These are phyloP conservation scores for Linum trigynum DNA, from an alignment of 345 rosid genomes.

Conservation along the genomic window DNA sequence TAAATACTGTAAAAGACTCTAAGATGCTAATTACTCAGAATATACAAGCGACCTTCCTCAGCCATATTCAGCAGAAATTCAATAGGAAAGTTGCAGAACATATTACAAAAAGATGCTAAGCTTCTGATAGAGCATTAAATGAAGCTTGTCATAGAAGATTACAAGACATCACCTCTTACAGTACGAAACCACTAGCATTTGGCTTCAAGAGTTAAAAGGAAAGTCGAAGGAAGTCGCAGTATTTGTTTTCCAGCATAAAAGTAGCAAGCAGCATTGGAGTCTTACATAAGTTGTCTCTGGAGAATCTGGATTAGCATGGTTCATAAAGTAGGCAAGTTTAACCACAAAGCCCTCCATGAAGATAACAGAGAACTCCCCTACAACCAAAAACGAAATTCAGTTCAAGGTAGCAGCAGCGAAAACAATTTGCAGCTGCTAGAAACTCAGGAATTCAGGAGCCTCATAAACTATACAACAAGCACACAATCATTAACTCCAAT, in stretches of 20 bases:
- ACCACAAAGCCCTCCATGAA: slow-evolving; percentile 47
- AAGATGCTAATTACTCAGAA: background rate
- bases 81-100: background rate
- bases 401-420: background rate
- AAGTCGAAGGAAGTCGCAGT: background rate
- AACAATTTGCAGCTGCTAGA: background rate
- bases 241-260: background rate
- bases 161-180: background rate
- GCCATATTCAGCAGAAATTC: background rate
- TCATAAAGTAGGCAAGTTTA: slow-evolving; percentile 62
- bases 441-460: background rate
- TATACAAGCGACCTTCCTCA: background rate
- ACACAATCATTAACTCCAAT: background rate
- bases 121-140: too few relatives aligned
- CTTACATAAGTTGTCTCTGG: slow-evolving; percentile 46
- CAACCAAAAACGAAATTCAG: slow-evolving; percentile 16
- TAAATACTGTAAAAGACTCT: background rate
- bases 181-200: background rate
- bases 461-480: background rate
- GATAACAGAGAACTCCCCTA: slow-evolving; percentile 50
- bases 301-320: slow-evolving; percentile 24
- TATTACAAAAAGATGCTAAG: too few relatives aligned
- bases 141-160: background rate
- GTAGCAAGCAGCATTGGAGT: slow-evolving; percentile 1
- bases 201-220: background rate